Percentiles rank a stretch among this genome's conserved stretches.
These are phyloP conservation scores for Botrytis squamosa DNA, from an alignment of 2,329 filamentous ascomycete genomes.

Conservation along the genomic window DNA sequence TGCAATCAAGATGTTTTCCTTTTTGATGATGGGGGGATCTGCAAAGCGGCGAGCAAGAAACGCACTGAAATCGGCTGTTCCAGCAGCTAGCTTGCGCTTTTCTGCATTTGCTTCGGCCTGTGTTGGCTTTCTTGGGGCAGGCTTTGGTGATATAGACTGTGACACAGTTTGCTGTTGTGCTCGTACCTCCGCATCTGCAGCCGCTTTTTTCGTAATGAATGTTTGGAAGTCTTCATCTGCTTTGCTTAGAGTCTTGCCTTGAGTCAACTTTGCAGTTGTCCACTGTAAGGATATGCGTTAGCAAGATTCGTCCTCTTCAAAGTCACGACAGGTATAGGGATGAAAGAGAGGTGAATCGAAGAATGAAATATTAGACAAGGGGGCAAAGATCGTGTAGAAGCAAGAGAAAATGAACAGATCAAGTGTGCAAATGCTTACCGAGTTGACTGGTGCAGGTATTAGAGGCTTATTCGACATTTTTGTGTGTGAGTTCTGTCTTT, in stretches of 20 bases:
- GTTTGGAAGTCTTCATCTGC: constrained; percentile 20
- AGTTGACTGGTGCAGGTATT: constrained; percentile 6
- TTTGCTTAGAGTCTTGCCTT: constrained; percentile 15
- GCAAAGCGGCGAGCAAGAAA: background rate
- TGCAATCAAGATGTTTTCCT: background rate
- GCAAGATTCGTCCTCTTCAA: background rate
- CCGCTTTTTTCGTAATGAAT: constrained; percentile 4
- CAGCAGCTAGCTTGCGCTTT: constrained; percentile 10
- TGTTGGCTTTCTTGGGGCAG: background rate
- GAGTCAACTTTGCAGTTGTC: constrained; percentile 3
- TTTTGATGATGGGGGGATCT: background rate
- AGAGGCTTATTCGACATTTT: constrained; percentile 18
- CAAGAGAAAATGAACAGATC: background rate
- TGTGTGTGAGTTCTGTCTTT: background rate
- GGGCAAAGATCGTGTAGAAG: background rate
- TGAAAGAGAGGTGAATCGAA: background rate
- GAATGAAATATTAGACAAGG: background rate
- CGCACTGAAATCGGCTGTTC: background rate
- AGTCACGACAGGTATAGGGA: background rate
- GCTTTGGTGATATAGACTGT: constrained; percentile 11
- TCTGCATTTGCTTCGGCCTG: background rate
- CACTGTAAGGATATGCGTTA: constrained; percentile 1
- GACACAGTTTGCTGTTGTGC: background rate
- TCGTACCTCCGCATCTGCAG: background rate
- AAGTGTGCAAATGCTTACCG: background rate